Evolutionary conservation across 192 early-diverging fungal genomes (phyloP).

Genomic region (Pilobolus umbonatus): DNA sequence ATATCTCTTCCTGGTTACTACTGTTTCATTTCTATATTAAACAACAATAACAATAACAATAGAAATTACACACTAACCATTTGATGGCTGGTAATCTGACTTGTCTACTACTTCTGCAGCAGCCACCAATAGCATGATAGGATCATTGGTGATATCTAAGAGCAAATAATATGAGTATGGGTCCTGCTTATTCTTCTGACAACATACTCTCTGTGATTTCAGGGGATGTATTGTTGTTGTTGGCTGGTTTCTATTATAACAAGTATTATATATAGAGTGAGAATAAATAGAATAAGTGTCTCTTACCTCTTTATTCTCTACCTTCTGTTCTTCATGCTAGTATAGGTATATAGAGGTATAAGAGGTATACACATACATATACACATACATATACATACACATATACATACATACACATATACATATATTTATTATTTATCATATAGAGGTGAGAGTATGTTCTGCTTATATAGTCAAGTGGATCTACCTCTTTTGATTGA

Average conservation of each 20-base stretch:
- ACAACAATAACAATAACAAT: background rate
- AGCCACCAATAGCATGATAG: slow-evolving; percentile 25
- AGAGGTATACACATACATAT: too few species aligned
- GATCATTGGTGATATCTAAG: slow-evolving; percentile 16
- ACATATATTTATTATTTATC: too few species aligned
- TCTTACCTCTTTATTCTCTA: too few species aligned
- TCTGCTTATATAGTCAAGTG: too few species aligned
- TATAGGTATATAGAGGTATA: too few species aligned
- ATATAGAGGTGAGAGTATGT: too few species aligned
- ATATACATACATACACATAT: too few species aligned
- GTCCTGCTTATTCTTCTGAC: background rate
- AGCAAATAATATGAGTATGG: slow-evolving; percentile 9
- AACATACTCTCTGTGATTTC: slow-evolving; percentile 5
- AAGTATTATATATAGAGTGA: too few species aligned
- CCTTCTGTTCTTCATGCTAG: too few species aligned
- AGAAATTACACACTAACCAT: background rate
- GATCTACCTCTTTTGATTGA: slow-evolving; percentile 13
- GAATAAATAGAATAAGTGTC: too few species aligned
- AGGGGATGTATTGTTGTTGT: background rate
- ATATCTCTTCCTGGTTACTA: slow-evolving; percentile 6
- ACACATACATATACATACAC: too few species aligned
- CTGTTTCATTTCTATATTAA: background rate
- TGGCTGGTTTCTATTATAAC: too few species aligned
- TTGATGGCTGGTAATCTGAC: slow-evolving; percentile 7
- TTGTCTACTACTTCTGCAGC: slow-evolving; percentile 22